Conservation (phyloP, 2,329 filamentous ascomycete genomes). For the Zasmidium angulare region DNA sequence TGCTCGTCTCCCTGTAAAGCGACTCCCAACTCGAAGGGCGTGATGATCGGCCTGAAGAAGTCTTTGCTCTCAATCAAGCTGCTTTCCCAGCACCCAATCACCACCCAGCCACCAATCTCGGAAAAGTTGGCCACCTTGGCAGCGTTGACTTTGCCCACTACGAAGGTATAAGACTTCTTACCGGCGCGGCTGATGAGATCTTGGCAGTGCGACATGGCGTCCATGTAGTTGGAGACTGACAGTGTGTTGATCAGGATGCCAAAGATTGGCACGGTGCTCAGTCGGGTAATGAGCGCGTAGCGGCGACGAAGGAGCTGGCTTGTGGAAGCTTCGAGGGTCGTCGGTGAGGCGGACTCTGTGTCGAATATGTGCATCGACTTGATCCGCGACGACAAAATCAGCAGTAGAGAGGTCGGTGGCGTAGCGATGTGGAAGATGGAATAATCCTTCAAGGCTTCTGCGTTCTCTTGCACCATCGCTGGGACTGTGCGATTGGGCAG, state of each 20-base stretch:
- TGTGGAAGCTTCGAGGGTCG: conserved; percentile 51
- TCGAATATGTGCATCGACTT: conserved; percentile 75
- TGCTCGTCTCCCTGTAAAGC: conserved; percentile 73
- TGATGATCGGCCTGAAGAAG: conserved; percentile 86
- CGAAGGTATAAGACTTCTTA: conserved; percentile 94
- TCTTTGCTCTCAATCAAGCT: conserved; percentile 84
- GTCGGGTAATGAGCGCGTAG: conserved; percentile 79
- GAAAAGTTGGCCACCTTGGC: conserved; percentile 96
- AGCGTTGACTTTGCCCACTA: conserved; percentile 93
- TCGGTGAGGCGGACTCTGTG: conserved; percentile 42
- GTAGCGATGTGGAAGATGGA: conserved; percentile 82
- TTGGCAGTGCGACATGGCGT: conserved; percentile 73
- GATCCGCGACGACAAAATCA: conserved; percentile 83
- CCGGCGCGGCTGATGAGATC: conserved; percentile 72
- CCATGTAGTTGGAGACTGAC: conserved; percentile 84
- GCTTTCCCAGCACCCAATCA: conserved; percentile 98
- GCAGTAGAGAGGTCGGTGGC: conserved; percentile 76
- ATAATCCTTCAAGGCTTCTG: conserved; percentile 61
- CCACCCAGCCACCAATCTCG: conserved; percentile 94
- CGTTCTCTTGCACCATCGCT: conserved; percentile 44
- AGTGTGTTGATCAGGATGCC: conserved; percentile 96
- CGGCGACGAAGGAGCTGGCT: conserved; percentile 71
- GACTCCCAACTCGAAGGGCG: conserved; percentile 87
- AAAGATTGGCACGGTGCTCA: conserved; percentile 79
- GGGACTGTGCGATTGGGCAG: conserved; percentile 82